Percentiles rank a stretch among this genome's conserved stretches.
These are phyloP conservation scores for Mycena sanguinolenta DNA, from an alignment of 768 basidiomycete species.

Conservation along the genomic window DNA sequence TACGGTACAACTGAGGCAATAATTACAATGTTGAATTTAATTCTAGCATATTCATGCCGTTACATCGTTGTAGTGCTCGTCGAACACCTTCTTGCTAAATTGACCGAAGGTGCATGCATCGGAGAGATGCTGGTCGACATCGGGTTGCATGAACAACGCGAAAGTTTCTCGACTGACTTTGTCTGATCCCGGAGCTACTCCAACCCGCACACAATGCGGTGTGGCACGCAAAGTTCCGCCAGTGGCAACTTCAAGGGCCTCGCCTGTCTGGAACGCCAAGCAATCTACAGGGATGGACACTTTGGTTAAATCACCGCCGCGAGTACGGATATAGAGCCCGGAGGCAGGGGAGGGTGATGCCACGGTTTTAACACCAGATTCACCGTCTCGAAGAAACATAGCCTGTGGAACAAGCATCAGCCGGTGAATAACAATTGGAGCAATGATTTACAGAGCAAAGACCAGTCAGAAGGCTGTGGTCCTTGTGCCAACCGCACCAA, in stretches of 20 bases:
- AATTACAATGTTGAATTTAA: no score
- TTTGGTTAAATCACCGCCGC: conserved; percentile 82
- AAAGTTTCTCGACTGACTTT: conserved; percentile 88
- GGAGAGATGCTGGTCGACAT: conserved; percentile 82
- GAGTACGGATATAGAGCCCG: conserved; percentile 92
- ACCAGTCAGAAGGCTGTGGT: conserved; percentile 92
- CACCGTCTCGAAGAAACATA: conserved; percentile 78
- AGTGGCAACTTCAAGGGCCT: conserved; percentile 93
- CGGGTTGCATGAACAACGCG: conserved; percentile 91
- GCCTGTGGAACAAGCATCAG: conserved; percentile 62
- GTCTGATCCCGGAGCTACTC: conserved; percentile 57
- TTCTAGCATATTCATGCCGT: no score
- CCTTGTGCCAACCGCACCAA: conserved; percentile 96
- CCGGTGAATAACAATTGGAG: conserved; percentile 11
- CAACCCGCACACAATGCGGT: conserved; percentile 93
- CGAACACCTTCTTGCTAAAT: conserved; percentile 88
- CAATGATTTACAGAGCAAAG: conserved; percentile 81
- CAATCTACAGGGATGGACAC: conserved; percentile 89
- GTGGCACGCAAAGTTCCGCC: conserved; percentile 87
- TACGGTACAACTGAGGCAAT: no score
- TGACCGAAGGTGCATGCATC: conserved; percentile 84
- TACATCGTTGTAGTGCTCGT: conserved; percentile 60
- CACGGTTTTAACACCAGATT: conserved; percentile 57
- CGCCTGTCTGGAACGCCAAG: conserved; percentile 96
- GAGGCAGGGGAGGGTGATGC: conserved; percentile 80